These are phyloP conservation scores for Sporopachydermia lactativora DNA, from an alignment of 805 yeast species.

Conservation along the genomic window DNA sequence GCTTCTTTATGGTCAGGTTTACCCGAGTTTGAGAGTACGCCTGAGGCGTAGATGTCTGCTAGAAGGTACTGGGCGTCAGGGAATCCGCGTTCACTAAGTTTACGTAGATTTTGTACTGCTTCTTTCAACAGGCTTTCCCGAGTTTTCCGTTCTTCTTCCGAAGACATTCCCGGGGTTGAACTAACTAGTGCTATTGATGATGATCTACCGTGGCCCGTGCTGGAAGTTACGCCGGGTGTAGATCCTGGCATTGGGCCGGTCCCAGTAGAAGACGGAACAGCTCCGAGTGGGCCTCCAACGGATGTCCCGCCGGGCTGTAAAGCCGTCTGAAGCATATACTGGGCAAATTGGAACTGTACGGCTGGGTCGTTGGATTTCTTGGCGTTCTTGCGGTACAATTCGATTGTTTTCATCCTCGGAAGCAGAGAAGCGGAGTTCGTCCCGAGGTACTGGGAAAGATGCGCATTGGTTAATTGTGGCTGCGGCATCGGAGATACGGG, in stretches of 20 bases:
- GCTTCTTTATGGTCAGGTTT: slow-evolving; percentile 70
- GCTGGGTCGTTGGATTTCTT: slow-evolving; percentile 74
- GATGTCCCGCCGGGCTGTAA: too few species aligned
- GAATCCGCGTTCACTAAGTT: slow-evolving; percentile 65
- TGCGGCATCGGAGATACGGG: not conserved
- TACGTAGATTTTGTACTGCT: slow-evolving; percentile 54
- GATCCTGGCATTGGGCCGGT: too few species aligned
- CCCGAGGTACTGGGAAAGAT: slow-evolving; percentile 2
- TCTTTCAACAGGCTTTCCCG: slow-evolving; percentile 57
- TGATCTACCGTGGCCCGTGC: slow-evolving; percentile 3
- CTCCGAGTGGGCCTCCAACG: slow-evolving; percentile 20
- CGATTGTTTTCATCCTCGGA: slow-evolving; percentile 74
- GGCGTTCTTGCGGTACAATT: slow-evolving; percentile 76
- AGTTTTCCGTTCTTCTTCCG: slow-evolving; percentile 21
- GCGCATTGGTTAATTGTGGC: not conserved
- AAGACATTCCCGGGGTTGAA: too few species aligned
- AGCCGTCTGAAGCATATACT: slow-evolving; percentile 78
- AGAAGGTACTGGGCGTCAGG: slow-evolving; percentile 84
- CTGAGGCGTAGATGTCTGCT: slow-evolving; percentile 82
- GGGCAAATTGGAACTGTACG: slow-evolving; percentile 83
- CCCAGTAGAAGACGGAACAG: slow-evolving; percentile 1
- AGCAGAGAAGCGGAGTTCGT: slow-evolving; percentile 26
- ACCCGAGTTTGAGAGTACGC: slow-evolving; percentile 42
- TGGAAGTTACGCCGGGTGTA: slow-evolving; percentile 5
- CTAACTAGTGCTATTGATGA: too few species aligned